Base-by-base conservation (phyloP, 805 yeast species). In the Candida jianshihensis region DNA sequence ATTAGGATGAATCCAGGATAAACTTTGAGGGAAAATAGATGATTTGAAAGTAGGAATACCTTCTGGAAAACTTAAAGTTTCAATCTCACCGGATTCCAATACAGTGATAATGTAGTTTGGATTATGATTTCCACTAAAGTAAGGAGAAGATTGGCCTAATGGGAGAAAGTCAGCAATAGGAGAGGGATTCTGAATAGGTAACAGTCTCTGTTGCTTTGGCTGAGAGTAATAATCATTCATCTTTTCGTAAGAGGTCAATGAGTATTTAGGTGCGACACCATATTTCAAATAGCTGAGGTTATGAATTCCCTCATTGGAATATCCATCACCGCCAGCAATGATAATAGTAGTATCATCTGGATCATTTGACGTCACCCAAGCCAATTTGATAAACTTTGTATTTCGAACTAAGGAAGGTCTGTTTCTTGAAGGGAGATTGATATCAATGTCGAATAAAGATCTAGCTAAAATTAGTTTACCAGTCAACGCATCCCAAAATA, bases 401-500 rank as follows among this genome's bases (percentile, higher is more conserved):
- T 43, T 31, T 31, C 51, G 35, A 30, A 50, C 39, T 30, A 37
- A 31, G 28, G 45, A 25, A 43, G 54, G 42, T 51, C 48, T 20
- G 16, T 41, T 14, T 33, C 46, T 10, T 34, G 41, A n/a, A 36
- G 81, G 78, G 16, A 59, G 53, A 49, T 85, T 80, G 8, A 87
- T 73, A 37, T 75, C 72, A 3, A 76, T 65, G 34, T 84, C 94
- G 41, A 71, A 71, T 5, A 81, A 42, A 1, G 84, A 71, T 46
- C 97, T 71, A 1, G 96, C 92, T 36, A 78, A 78, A 12, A 92
- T 64, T 30, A 77, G 60, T 13, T 75, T 73, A 1, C 94, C 96
- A 26, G 78, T 78, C 22, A 77, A 70, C 1, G 86, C 82, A 57
- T 92, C 98, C 97, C 97, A 92, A 53, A 92, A 92, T 2, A 77